Percentiles rank a stretch among this genome's conserved stretches.
phyloP scores from a whole-genome alignment of 306 rosid species.

The Cucurbita ficifolia region DNA sequence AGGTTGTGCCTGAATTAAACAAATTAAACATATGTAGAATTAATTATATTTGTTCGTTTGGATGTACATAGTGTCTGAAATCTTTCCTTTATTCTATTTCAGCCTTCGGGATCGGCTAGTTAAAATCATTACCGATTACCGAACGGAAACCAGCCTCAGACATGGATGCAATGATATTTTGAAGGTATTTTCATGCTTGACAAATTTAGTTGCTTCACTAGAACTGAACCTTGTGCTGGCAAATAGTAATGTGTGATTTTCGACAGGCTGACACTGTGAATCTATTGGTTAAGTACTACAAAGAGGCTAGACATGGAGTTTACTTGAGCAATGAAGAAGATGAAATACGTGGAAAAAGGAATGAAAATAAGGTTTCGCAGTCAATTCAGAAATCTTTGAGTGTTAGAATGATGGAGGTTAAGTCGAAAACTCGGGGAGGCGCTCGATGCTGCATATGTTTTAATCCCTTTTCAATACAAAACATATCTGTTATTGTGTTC shows the following conservation, averaged over 20 bases:
- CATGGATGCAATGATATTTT: conserved; percentile 96
- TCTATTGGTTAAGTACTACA: conserved; percentile 69
- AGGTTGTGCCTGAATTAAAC: neutral
- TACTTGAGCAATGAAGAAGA: conserved; percentile 62
- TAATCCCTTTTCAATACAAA: conserved; percentile 71
- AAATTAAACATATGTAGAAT: neutral
- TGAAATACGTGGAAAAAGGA: conserved; percentile 43
- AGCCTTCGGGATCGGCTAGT: conserved; percentile 96
- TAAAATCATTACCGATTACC: conserved; percentile 78
- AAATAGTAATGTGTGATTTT: conserved; percentile 12
- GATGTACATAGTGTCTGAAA: neutral
- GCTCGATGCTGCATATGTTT: conserved; percentile 97
- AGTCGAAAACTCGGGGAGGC: conserved; percentile 83
- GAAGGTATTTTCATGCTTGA: conserved; percentile 33
- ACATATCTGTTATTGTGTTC: conserved; percentile 68
- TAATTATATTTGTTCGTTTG: neutral
- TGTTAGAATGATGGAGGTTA: conserved; percentile 36
- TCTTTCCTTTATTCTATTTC: conserved; percentile 10
- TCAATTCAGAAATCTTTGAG: conserved; percentile 31
- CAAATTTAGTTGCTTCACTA: neutral
- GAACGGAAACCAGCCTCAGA: conserved; percentile 92
- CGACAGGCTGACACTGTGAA: conserved; percentile 83
- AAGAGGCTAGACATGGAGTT: conserved; percentile 83
- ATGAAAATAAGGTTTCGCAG: conserved; percentile 33
- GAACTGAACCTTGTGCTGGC: neutral